Evolutionary conservation across 768 basidiomycete species (phyloP).

Genomic region (Mycena albidolilacea): DNA sequence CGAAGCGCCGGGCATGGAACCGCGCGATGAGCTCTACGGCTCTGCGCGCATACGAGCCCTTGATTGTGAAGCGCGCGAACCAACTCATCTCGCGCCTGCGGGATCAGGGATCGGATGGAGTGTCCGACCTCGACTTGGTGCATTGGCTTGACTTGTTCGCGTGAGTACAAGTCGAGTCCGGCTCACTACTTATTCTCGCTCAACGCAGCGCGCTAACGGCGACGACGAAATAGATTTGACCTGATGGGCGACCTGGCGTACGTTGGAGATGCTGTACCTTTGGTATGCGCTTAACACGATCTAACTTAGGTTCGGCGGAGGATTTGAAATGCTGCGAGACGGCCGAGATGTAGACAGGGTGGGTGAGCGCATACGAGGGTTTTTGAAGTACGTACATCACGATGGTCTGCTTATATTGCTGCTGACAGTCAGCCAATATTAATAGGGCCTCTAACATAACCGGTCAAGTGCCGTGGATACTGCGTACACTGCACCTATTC

Average conservation of each 20-base stretch:
- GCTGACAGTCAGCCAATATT: background rate
- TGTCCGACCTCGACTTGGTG: conserved; percentile 45
- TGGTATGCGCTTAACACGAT: background rate
- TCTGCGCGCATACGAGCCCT: conserved; percentile 61
- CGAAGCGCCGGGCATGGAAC: conserved; percentile 64
- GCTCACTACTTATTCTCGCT: background rate
- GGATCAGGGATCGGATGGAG: conserved; percentile 39
- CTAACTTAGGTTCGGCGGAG: conserved; percentile 40
- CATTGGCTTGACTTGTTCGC: conserved; percentile 41
- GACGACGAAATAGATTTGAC: conserved; percentile 46
- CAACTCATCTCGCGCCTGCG: conserved; percentile 57
- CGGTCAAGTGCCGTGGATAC: conserved; percentile 50
- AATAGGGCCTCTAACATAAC: conserved; percentile 50
- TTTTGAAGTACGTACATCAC: conserved; percentile 53
- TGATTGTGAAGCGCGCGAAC: conserved; percentile 51
- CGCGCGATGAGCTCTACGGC: conserved; percentile 62
- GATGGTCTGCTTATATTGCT: background rate
- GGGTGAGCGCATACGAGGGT: conserved; percentile 59
- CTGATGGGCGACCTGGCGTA: conserved; percentile 57
- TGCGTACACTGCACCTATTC: conserved; percentile 12
- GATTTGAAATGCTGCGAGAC: conserved; percentile 52
- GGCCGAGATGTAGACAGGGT: conserved; percentile 59
- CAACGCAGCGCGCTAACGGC: background rate
- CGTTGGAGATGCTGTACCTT: conserved; percentile 32
- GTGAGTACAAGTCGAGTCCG: background rate